A percentile compares a stretch with the other conserved stretches of the same genome.
Conservation (phyloP, 257 asterid genomes). For the Salvia hispanica region DNA sequence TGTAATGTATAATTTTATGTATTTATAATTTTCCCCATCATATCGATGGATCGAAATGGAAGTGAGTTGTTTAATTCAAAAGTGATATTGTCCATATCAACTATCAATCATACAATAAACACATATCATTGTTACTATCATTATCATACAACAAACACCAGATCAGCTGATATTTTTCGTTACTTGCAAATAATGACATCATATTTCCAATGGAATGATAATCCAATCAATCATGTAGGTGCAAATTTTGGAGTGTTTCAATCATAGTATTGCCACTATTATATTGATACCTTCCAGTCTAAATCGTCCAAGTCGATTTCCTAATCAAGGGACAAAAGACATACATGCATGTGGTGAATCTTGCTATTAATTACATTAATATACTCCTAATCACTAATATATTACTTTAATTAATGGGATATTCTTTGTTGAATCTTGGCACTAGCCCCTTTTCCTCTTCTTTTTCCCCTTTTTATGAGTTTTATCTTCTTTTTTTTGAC, state of each 20-base stretch:
- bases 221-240: background rate
- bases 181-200: background rate
- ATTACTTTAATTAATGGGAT: no score
- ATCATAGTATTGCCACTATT: background rate
- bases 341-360: background rate
- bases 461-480: no score
- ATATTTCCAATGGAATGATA: background rate
- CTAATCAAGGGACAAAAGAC: background rate
- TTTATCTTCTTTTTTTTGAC: no score
- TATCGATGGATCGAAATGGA: background rate
- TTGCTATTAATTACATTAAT: no score
- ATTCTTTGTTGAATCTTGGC: background rate
- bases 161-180: background rate
- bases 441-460: no score
- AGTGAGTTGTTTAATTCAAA: background rate
- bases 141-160: background rate
- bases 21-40: background rate
- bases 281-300: constrained; percentile 11
- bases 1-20: background rate
- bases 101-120: background rate
- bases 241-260: background rate
- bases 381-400: no score
- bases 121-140: background rate
- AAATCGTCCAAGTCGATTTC: background rate
- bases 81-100: background rate